These are phyloP conservation scores for Helotiales sp. DNA, from an alignment of 2,329 filamentous ascomycete genomes.

Conservation along the genomic window DNA sequence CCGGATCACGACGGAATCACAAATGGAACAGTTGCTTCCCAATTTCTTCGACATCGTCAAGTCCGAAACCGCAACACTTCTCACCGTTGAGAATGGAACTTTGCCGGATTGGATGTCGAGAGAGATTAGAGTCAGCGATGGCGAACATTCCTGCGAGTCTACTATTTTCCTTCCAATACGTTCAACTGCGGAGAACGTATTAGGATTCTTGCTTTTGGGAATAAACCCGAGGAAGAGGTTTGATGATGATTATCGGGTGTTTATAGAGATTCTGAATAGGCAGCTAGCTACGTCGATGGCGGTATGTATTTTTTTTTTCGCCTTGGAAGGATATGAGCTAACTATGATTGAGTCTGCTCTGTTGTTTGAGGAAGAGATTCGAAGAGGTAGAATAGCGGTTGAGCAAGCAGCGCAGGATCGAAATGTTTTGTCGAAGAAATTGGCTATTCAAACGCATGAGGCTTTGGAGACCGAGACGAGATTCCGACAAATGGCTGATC, in stretches of 20 bases:
- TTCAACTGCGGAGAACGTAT: constrained; percentile 62
- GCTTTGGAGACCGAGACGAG: constrained; percentile 58
- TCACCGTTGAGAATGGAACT: constrained; percentile 43
- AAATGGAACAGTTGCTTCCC: constrained; percentile 14
- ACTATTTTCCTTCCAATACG: constrained; percentile 71
- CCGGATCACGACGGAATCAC: constrained; percentile 4
- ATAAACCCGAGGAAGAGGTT: constrained; percentile 76
- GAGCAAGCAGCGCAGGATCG: constrained; percentile 67
- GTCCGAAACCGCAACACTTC: constrained; percentile 17
- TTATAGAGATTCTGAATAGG: constrained; percentile 70
- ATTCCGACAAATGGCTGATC: constrained; percentile 70
- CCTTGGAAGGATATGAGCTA: background rate
- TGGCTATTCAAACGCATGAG: constrained; percentile 56
- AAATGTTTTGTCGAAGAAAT: constrained; percentile 64
- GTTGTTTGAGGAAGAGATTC: constrained; percentile 80
- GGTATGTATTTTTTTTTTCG: constrained; percentile 1
- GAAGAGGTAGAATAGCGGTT: constrained; percentile 61
- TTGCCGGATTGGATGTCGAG: constrained; percentile 58
- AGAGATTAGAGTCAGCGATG: constrained; percentile 62
- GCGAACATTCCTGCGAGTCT: constrained; percentile 60
- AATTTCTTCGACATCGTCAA: constrained; percentile 21
- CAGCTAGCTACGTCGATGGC: constrained; percentile 79
- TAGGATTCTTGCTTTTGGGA: constrained; percentile 78
- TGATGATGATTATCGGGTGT: constrained; percentile 77
- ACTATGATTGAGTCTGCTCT: constrained; percentile 63